Percentiles rank a stretch among this genome's conserved stretches.
phyloP scores from a whole-genome alignment of 169 alveolate species.

The Eimeria necatrix region DNA sequence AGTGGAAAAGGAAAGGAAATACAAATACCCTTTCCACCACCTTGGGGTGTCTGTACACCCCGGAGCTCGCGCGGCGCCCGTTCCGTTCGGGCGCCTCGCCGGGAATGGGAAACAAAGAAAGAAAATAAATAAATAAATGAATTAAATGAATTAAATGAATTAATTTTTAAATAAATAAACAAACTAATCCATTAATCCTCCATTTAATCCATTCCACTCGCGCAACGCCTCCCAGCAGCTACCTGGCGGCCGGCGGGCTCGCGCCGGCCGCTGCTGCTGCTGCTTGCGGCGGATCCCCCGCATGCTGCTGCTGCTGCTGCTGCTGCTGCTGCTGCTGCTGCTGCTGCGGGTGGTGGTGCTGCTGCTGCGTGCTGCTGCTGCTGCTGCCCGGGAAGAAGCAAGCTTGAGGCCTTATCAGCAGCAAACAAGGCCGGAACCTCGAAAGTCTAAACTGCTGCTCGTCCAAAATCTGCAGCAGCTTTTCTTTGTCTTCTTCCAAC shows the following conservation, averaged over 20 bases:
- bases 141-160: not conserved
- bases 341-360: not conserved
- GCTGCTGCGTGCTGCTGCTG: not conserved
- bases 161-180: no score
- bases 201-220: not conserved
- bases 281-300: no score
- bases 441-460: constrained; percentile 78
- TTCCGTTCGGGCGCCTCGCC: no score
- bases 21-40: no score
- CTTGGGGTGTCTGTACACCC: no score
- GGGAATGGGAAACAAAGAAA: no score
- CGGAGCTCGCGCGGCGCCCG: no score
- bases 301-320: not conserved
- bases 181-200: not conserved
- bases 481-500: constrained; percentile 74
- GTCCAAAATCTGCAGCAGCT: constrained; percentile 64
- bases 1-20: no score
- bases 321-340: not conserved
- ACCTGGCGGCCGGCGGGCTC: no score
- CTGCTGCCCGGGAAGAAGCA: constrained; percentile 26
- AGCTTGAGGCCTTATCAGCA: constrained; percentile 63
- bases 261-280: no score
- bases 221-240: no score
- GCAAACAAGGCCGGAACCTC: constrained; percentile 70
- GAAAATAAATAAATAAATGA: not conserved